Conservation (phyloP, 192 early-diverging fungal species). For the Podila minutissima region DNA sequence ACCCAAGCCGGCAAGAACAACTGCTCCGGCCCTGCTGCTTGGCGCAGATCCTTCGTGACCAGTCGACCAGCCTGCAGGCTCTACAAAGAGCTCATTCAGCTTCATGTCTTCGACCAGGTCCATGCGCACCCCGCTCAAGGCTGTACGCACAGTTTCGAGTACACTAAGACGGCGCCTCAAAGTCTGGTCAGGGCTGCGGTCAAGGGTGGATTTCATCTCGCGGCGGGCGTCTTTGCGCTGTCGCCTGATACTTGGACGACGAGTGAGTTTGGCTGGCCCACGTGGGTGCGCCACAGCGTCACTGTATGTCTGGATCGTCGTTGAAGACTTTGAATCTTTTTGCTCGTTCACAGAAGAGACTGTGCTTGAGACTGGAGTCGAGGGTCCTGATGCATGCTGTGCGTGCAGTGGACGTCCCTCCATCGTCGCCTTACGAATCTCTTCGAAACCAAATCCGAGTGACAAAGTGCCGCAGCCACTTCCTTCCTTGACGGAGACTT, state of each 20-base stretch:
- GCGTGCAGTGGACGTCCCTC: not conserved
- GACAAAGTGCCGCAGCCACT: not conserved
- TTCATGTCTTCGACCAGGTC: not conserved
- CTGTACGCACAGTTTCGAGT: not conserved
- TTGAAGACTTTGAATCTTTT: no score
- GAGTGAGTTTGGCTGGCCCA: no score
- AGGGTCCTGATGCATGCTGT: not conserved
- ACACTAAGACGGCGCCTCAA: not conserved
- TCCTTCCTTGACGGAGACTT: not conserved
- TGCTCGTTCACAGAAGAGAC: no score
- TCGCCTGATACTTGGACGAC: no score
- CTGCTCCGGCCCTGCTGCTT: not conserved
- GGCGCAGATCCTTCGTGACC: not conserved
- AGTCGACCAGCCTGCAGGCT: not conserved
- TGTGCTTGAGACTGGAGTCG: not conserved
- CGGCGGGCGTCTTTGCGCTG: no score
- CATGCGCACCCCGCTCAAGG: not conserved
- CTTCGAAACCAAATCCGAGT: not conserved
- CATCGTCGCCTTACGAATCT: not conserved
- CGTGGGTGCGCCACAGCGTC: not conserved
- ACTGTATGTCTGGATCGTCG: no score
- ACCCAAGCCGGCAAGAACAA: not conserved
- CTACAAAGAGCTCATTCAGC: not conserved
- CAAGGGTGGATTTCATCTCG: no score
- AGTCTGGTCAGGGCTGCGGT: not conserved